phyloP scores from a whole-genome alignment of 2,329 filamentous ascomycete genomes.

The Fusarium anthophilum region DNA sequence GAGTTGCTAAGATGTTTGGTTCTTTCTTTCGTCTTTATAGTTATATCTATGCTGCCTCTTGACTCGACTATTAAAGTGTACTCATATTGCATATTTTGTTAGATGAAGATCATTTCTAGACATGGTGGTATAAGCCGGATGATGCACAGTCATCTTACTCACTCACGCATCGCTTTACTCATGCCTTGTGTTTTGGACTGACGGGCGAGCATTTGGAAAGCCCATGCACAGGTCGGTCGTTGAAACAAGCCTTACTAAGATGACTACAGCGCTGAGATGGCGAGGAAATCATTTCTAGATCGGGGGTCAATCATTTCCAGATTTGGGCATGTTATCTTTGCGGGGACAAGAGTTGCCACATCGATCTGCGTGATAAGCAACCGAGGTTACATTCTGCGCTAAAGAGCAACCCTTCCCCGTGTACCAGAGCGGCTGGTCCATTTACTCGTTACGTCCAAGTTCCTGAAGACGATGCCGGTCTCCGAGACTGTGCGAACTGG shows the following conservation, averaged over 20 bases:
- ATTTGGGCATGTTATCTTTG: not conserved
- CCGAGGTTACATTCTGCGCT: not conserved
- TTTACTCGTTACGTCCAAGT: not conserved
- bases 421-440: not conserved
- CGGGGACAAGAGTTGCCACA: not conserved
- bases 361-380: not conserved
- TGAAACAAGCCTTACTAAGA: not conserved
- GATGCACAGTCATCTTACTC: not conserved
- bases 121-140: too few species aligned
- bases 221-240: too few species aligned
- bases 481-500: not conserved
- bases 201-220: not conserved
- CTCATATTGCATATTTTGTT: too few species aligned
- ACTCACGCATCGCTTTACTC: not conserved
- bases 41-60: not conserved
- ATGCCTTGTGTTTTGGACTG: not conserved
- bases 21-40: not conserved
- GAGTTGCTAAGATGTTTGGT: not conserved
- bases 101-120: not conserved
- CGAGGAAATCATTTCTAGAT: not conserved
- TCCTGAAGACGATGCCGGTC: not conserved
- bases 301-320: not conserved
- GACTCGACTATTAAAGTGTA: not conserved
- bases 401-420: not conserved
- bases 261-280: not conserved